These are phyloP conservation scores for Asterophora lycoperdoides DNA, from an alignment of 768 basidiomycete species.

Conservation along the genomic window DNA sequence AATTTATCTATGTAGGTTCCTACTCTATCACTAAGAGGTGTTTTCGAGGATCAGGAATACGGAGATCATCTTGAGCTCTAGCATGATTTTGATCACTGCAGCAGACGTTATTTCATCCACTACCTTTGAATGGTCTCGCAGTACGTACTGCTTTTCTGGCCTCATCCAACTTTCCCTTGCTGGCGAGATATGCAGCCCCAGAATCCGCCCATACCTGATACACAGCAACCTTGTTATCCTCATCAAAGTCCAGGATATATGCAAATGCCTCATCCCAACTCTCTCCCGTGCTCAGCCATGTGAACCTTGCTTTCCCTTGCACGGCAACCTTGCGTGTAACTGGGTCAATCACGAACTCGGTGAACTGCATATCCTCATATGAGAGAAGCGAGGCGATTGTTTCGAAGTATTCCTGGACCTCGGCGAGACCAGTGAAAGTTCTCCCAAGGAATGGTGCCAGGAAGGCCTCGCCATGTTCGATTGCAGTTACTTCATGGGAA, in stretches of 20 bases:
- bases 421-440: conserved; percentile 39
- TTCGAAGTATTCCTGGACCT: conserved; percentile 46
- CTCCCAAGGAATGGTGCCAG: conserved; percentile 62
- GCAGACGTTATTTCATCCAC: not conserved
- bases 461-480: conserved; percentile 51
- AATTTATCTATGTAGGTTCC: not conserved
- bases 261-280: conserved; percentile 61
- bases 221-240: conserved; percentile 46
- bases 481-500: conserved; percentile 36
- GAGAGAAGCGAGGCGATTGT: conserved; percentile 41
- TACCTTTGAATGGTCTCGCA: too few species aligned
- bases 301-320: conserved; percentile 52
- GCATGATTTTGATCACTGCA: too few species aligned
- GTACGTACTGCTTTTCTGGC: conserved; percentile 15
- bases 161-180: conserved; percentile 41
- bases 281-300: conserved; percentile 48
- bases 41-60: not conserved
- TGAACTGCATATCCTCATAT: conserved; percentile 51
- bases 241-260: conserved; percentile 59
- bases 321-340: conserved; percentile 48
- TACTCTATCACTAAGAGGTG: not conserved
- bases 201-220: conserved; percentile 72
- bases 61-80: too few species aligned
- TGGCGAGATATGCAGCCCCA: conserved; percentile 58
- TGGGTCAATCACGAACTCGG: conserved; percentile 50